phyloP scores from a whole-genome alignment of 2,329 filamentous ascomycete species.

The Alternaria brassicicola region DNA sequence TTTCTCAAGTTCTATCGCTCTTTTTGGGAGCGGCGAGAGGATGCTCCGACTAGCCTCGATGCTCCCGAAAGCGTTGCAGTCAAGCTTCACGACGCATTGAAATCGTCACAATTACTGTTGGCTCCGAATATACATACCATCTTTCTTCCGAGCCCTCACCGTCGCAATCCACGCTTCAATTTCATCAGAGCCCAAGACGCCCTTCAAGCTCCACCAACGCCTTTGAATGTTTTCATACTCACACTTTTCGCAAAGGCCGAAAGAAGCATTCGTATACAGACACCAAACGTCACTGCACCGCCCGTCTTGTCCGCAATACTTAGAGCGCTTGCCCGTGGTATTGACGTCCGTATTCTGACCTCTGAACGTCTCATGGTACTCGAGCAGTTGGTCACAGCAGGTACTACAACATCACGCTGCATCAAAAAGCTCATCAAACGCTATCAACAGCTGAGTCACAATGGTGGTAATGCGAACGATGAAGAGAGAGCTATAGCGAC shows the following conservation, averaged over 20 bases:
- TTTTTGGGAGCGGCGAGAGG: constrained; percentile 65
- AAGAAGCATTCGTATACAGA: constrained; percentile 70
- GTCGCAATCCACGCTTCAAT: constrained; percentile 68
- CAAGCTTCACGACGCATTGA: constrained; percentile 3
- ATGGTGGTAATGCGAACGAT: constrained; percentile 20
- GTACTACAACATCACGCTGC: constrained; percentile 72
- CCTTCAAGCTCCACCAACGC: constrained; percentile 68
- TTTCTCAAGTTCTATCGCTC: constrained; percentile 69
- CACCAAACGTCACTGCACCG: constrained; percentile 76
- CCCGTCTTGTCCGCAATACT: constrained; percentile 68
- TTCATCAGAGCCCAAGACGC: constrained; percentile 41
- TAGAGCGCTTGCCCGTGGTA: constrained; percentile 66
- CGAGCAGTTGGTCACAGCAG: constrained; percentile 81
- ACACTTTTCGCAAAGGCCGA: constrained; percentile 65
- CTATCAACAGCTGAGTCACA: constrained; percentile 52
- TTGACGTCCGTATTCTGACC: constrained; percentile 71
- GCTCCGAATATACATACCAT: constrained; percentile 57
- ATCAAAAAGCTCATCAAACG: constrained; percentile 64
- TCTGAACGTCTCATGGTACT: constrained; percentile 74
- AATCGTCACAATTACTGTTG: constrained; percentile 7
- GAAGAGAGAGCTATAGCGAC: constrained; percentile 39
- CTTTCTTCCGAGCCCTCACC: constrained; percentile 76
- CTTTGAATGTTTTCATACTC: constrained; percentile 70
- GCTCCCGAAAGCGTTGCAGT: neutral
- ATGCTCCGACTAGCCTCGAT: constrained; percentile 6